Conservation (phyloP, 2,329 filamentous ascomycete genomes). For the Tolypocladium endophyticum region DNA sequence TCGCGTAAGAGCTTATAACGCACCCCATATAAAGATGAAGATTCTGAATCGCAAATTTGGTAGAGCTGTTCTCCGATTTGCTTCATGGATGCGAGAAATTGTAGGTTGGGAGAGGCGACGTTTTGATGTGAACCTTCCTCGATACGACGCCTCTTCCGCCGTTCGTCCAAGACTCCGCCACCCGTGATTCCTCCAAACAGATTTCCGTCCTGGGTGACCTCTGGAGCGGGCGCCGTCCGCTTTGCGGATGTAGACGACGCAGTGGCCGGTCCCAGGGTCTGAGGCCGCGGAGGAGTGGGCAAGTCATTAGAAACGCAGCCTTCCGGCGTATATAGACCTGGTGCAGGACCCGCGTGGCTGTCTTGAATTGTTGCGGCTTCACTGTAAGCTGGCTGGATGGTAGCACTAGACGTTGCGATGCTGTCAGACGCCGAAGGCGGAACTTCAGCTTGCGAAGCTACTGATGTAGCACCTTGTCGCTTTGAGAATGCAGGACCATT, state of each 20-base stretch:
- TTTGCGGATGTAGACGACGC: not conserved
- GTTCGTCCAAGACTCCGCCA: not conserved
- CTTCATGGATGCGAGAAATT: too few species aligned
- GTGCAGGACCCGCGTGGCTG: not conserved
- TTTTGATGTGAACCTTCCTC: not conserved
- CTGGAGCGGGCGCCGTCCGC: not conserved
- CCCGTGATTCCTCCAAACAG: not conserved
- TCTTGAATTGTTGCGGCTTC: not conserved
- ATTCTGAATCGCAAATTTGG: constrained; percentile 1
- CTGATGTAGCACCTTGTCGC: too few species aligned
- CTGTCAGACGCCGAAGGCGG: not conserved
- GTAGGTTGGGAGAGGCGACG: too few species aligned
- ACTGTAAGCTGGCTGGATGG: not conserved
- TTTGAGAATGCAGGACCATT: not conserved
- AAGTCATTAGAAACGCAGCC: not conserved
- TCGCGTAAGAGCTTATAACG: constrained; percentile 44
- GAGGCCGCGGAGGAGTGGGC: not conserved
- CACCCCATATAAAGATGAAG: constrained; percentile 26
- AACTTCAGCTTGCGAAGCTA: too few species aligned
- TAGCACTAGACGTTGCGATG: not conserved
- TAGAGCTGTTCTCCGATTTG: not conserved
- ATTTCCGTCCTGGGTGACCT: not conserved
- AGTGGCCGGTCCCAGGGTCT: not conserved
- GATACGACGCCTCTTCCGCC: not conserved
- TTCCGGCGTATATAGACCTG: not conserved